Evolutionary conservation across 768 basidiomycete genomes (phyloP).

Genomic region (Tricholoma matsutake): DNA sequence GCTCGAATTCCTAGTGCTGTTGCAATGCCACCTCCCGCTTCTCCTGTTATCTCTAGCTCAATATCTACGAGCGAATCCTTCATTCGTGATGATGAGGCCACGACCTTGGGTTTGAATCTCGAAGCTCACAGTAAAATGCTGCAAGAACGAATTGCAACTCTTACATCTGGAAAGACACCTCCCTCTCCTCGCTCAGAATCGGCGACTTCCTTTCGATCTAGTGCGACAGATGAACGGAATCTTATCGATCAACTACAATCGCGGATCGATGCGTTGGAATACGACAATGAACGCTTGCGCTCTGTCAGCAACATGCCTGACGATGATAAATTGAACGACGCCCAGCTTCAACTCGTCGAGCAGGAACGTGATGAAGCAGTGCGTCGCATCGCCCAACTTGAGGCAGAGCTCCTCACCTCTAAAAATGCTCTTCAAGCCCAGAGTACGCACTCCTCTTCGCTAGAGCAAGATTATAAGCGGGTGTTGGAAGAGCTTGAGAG

Average conservation of each 20-base stretch:
- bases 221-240: slow-evolving; percentile 31
- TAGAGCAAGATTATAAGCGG: slow-evolving; percentile 43
- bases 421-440: slow-evolving; percentile 45
- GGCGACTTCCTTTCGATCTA: slow-evolving; percentile 34
- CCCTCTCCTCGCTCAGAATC: slow-evolving; percentile 34
- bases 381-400: slow-evolving; percentile 38
- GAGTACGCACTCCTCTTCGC: slow-evolving; percentile 40
- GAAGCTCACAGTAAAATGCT: slow-evolving; percentile 37
- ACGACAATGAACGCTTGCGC: slow-evolving; percentile 65
- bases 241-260: slow-evolving; percentile 43
- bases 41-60: slow-evolving; percentile 46
- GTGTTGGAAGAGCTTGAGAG: slow-evolving; percentile 42
- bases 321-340: slow-evolving; percentile 40
- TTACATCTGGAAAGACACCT: slow-evolving; percentile 29
- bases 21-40: slow-evolving; percentile 80
- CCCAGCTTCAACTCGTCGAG: slow-evolving; percentile 41
- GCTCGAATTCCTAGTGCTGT: slow-evolving; percentile 67
- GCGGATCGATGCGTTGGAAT: slow-evolving; percentile 60
- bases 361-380: slow-evolving; percentile 44
- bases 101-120: slow-evolving; percentile 28
- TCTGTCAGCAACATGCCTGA: slow-evolving; percentile 22
- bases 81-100: background rate
- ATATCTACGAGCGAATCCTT: slow-evolving; percentile 34
- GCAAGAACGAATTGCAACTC: slow-evolving; percentile 47
- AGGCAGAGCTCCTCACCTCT: slow-evolving; percentile 36